Evolutionary conservation across 2,329 filamentous ascomycete species (phyloP).

Genomic region (Aspergillus bombycis): DNA sequence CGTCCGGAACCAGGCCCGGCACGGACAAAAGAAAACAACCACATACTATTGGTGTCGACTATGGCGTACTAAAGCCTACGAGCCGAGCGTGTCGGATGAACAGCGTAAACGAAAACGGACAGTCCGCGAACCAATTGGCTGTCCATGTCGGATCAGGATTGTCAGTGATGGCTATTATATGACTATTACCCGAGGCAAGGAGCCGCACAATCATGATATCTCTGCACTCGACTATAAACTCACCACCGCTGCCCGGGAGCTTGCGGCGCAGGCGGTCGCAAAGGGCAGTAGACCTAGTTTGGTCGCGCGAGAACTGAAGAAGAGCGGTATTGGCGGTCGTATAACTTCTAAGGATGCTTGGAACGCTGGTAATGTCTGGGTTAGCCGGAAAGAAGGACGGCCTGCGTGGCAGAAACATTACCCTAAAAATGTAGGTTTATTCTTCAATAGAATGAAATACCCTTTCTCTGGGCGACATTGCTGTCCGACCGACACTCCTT

Average conservation of each 20-base stretch:
- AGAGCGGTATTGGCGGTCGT: neutral
- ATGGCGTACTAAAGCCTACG: neutral
- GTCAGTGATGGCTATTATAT: neutral
- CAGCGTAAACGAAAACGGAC: neutral
- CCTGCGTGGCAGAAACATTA: neutral
- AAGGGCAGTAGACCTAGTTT: neutral
- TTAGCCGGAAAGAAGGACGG: neutral
- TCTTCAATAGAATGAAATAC: neutral
- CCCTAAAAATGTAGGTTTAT: neutral
- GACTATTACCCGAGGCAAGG: neutral
- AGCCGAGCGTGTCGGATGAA: neutral
- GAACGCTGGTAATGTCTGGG: neutral
- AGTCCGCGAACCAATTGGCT: neutral
- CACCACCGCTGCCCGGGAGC: neutral
- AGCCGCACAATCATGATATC: neutral
- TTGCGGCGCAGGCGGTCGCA: neutral
- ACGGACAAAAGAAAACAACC: neutral
- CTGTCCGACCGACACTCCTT: neutral
- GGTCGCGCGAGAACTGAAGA: neutral
- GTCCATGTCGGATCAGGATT: neutral
- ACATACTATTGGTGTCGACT: conserved; percentile 1
- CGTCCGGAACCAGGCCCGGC: neutral
- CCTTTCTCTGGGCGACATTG: neutral
- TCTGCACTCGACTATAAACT: neutral
- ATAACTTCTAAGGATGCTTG: neutral